Evolutionary conservation across 2,329 filamentous ascomycete genomes (phyloP).

Genomic region (Aspergillus japonicus): DNA sequence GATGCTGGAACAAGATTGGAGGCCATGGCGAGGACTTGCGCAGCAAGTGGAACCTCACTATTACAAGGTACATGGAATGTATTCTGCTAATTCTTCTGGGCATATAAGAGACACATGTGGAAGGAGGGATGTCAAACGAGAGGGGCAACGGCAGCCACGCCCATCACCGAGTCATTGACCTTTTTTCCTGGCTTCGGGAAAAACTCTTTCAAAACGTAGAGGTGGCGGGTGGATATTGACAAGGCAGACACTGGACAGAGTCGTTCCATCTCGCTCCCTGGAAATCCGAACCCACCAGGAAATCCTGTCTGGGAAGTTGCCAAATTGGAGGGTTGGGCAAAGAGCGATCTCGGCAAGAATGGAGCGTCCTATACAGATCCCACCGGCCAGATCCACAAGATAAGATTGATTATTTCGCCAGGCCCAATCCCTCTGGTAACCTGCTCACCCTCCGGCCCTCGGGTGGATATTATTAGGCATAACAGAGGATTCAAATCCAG

Average conservation of each 20-base stretch:
- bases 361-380: conserved; percentile 4
- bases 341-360: conserved; percentile 5
- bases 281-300: conserved; percentile 3
- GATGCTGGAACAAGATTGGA: neutral
- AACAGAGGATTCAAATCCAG: neutral
- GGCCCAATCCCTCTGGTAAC: neutral
- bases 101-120: neutral
- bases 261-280: neutral
- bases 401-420: conserved; percentile 24
- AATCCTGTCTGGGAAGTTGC: neutral
- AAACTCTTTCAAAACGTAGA: too few relatives aligned
- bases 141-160: neutral
- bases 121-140: neutral
- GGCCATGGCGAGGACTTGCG: neutral
- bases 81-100: neutral
- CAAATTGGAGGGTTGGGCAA: neutral
- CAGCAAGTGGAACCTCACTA: neutral
- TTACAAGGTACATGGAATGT: neutral
- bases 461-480: conserved; percentile 1
- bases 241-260: neutral
- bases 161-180: neutral
- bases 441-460: neutral
- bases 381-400: conserved; percentile 22
- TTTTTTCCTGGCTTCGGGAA: neutral
- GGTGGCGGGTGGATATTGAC: neutral